A percentile compares a stretch with the other conserved stretches of the same genome.
These are phyloP conservation scores for Rhodotorula glutinis DNA, from an alignment of 1,284 basidiomycete species.

Conservation along the genomic window DNA sequence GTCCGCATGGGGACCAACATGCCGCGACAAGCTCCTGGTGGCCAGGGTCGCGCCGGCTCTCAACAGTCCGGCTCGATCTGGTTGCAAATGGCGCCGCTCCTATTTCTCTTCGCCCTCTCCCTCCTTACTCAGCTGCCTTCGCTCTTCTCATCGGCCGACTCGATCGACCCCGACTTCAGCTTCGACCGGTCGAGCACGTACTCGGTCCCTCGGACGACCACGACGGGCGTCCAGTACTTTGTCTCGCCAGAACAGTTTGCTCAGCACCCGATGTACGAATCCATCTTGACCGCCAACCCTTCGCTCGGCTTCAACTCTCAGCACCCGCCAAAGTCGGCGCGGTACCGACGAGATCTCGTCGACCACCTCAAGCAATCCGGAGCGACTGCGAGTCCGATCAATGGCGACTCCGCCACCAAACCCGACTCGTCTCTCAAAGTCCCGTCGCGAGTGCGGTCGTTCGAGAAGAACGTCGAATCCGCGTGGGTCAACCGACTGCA, in stretches of 20 bases:
- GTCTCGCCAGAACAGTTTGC: conserved; percentile 78
- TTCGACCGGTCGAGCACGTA: conserved; percentile 55
- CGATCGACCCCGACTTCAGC: conserved; percentile 61
- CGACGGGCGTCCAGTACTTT: conserved; percentile 58
- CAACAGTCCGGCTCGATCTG: conserved; percentile 53
- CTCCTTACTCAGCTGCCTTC: conserved; percentile 78
- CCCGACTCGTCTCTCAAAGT: conserved; percentile 8
- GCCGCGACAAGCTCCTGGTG: conserved; percentile 34
- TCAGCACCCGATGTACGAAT: conserved; percentile 60
- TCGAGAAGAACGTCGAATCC: conserved; percentile 68
- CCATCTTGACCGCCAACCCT: conserved; percentile 37
- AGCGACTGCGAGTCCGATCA: background rate
- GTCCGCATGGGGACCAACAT: conserved; percentile 7
- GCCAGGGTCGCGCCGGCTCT: conserved; percentile 44
- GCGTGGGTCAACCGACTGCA: conserved; percentile 68
- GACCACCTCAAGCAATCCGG: conserved; percentile 56
- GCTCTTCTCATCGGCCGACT: conserved; percentile 54
- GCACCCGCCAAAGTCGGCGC: conserved; percentile 21
- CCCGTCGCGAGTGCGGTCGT: conserved; percentile 51
- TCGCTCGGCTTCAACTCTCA: conserved; percentile 28
- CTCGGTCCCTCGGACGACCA: conserved; percentile 29
- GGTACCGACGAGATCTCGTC: conserved; percentile 22
- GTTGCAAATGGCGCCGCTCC: conserved; percentile 79
- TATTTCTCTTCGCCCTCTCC: conserved; percentile 79
- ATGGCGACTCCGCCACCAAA: background rate